Percentiles rank a stretch among this genome's conserved stretches.
Conservation (phyloP, 2,329 filamentous ascomycete species). For the Xylaria sp. region DNA sequence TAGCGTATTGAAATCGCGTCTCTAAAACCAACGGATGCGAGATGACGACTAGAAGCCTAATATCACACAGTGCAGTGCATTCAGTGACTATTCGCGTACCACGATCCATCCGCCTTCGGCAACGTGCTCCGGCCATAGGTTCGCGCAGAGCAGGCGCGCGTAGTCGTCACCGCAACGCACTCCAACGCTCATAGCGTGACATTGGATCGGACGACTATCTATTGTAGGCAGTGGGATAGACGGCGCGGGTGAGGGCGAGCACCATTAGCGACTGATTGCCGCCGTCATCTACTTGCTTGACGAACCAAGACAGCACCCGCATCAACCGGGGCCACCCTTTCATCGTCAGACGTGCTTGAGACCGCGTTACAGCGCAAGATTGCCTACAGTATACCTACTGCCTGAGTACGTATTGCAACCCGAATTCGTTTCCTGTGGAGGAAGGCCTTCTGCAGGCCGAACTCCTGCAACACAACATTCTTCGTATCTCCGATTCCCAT, state of each 20-base stretch:
- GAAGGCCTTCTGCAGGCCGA: constrained; percentile 1
- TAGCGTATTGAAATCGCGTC: not conserved
- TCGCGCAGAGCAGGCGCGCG: not conserved
- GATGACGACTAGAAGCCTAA: not conserved
- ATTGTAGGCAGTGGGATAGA: not conserved
- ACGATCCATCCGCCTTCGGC: not conserved
- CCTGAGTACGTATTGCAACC: no score
- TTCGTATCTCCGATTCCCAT: no score
- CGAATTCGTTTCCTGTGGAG: not conserved
- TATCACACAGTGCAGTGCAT: not conserved
- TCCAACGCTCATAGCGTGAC: constrained; percentile 16
- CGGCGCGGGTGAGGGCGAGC: constrained; percentile 3
- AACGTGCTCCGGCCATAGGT: constrained; percentile 14
- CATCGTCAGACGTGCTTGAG: constrained; percentile 5
- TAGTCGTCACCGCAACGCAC: not conserved
- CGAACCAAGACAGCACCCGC: not conserved
- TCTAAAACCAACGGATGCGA: not conserved
- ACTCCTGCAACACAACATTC: no score
- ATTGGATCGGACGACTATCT: constrained; percentile 9
- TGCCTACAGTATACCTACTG: no score
- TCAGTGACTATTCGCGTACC: not conserved
- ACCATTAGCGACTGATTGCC: not conserved
- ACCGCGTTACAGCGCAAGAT: constrained; percentile 16
- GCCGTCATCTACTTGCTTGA: not conserved
- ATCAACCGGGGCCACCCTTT: not conserved